Percentiles rank a stretch among this genome's conserved stretches.
Evolutionary conservation across 2,329 filamentous ascomycete species (phyloP).

Genomic region (Fusarium gaditjirri): DNA sequence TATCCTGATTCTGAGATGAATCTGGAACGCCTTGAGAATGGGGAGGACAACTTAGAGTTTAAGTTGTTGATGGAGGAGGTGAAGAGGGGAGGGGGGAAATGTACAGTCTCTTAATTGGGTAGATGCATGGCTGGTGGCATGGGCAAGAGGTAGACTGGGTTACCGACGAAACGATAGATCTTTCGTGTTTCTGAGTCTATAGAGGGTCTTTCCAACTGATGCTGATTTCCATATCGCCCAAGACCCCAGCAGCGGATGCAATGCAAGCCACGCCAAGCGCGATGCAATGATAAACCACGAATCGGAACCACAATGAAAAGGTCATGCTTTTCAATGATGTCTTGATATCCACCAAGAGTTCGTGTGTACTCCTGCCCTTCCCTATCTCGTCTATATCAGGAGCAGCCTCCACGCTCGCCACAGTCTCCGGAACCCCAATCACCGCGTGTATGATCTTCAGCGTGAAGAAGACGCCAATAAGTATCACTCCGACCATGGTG

Average conservation of each 20-base stretch:
- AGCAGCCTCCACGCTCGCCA: not conserved
- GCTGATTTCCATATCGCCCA: not conserved
- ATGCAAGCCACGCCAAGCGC: not conserved
- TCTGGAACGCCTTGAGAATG: not conserved
- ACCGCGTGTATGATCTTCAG: not conserved
- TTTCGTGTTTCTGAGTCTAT: not conserved
- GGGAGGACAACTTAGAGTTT: constrained; percentile 8
- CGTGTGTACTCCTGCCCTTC: accelerated
- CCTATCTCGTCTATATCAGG: not conserved
- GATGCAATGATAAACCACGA: not conserved
- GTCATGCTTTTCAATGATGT: not conserved
- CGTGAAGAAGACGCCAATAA: not conserved
- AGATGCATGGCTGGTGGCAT: not conserved
- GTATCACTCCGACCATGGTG: accelerated
- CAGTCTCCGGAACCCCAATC: not conserved
- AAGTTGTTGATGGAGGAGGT: not conserved
- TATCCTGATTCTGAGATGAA: not conserved
- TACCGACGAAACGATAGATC: too few relatives aligned
- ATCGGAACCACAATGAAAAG: not conserved
- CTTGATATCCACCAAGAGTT: not conserved
- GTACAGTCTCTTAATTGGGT: not conserved
- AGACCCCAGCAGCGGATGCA: too few relatives aligned
- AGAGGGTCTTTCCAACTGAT: not conserved
- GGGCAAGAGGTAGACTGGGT: not conserved
- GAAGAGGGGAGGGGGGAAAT: not conserved